phyloP scores from a whole-genome alignment of 768 basidiomycete species.

The Termitomyces sp. region DNA sequence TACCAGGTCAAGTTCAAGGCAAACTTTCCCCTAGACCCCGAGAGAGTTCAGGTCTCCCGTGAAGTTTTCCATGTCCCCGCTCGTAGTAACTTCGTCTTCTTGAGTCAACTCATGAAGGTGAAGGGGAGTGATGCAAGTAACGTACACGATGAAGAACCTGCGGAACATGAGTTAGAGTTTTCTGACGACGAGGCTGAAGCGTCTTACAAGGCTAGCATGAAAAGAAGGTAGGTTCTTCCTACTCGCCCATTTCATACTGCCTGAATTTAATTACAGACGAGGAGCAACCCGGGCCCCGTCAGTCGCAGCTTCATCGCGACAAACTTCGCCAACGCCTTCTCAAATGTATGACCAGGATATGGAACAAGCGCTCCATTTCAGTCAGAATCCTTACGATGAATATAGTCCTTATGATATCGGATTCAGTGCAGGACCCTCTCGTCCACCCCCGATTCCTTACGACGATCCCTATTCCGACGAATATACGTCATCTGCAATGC shows the following conservation, averaged over 20 bases:
- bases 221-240: constrained; percentile 43
- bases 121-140: constrained; percentile 96
- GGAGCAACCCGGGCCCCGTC: constrained; percentile 44
- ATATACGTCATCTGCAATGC: constrained; percentile 16
- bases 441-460: constrained; percentile 68
- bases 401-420: constrained; percentile 67
- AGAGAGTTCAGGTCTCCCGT: constrained; percentile 47
- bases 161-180: constrained; percentile 87
- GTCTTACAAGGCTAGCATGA: constrained; percentile 55
- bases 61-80: constrained; percentile 80
- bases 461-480: constrained; percentile 71
- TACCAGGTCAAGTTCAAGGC: constrained; percentile 84
- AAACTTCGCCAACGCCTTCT: constrained; percentile 47
- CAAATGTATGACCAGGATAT: constrained; percentile 52
- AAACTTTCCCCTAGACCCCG: constrained; percentile 52
- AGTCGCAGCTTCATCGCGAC: constrained; percentile 46
- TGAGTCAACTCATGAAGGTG: constrained; percentile 57
- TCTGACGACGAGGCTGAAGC: constrained; percentile 93
- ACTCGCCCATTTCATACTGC: background rate
- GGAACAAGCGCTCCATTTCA: constrained; percentile 35
- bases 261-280: constrained; percentile 34
- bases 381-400: constrained; percentile 60
- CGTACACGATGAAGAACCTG: constrained; percentile 90
- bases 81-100: constrained; percentile 80
- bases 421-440: constrained; percentile 46